Evolutionary conservation across 768 basidiomycete genomes (phyloP).

Genomic region (Boletus eberwhitei): DNA sequence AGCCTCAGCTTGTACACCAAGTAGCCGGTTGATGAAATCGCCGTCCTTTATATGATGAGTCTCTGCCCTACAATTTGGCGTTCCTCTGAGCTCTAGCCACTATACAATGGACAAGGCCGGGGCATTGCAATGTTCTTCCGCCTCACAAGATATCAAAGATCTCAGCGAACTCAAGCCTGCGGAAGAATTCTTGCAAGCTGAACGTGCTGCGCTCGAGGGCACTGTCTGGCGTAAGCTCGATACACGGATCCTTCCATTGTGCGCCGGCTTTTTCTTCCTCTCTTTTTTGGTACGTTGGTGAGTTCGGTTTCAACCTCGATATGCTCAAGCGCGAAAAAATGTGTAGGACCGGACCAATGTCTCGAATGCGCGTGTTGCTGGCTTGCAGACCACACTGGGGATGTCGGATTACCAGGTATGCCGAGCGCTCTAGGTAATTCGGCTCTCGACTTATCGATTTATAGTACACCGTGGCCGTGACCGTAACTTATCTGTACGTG

Average conservation of each 20-base stretch:
- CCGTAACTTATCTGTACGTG: constrained; percentile 28
- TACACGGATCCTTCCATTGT: constrained; percentile 44
- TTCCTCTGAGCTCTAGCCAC: neutral
- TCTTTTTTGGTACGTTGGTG: constrained; percentile 44
- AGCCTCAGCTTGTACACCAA: too few relatives aligned
- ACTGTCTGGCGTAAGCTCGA: constrained; percentile 53
- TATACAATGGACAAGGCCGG: neutral
- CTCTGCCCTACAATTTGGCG: neutral
- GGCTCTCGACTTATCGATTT: neutral
- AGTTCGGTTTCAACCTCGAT: neutral
- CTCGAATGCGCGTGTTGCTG: constrained; percentile 59
- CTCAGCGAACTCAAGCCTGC: neutral
- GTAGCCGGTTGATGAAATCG: too few relatives aligned
- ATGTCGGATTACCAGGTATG: constrained; percentile 29
- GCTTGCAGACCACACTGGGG: constrained; percentile 50
- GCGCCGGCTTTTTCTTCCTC: constrained; percentile 47
- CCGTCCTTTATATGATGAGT: too few relatives aligned
- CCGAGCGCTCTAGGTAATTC: neutral
- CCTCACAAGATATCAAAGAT: neutral
- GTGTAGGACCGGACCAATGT: constrained; percentile 43
- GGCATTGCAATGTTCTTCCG: neutral
- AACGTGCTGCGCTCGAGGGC: constrained; percentile 28
- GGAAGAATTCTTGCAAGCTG: constrained; percentile 4
- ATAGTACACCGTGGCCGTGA: constrained; percentile 35
- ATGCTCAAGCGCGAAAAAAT: neutral